Evolutionary conservation across 2,329 filamentous ascomycete species (phyloP).

Genomic region (Venturia aucupariae): DNA sequence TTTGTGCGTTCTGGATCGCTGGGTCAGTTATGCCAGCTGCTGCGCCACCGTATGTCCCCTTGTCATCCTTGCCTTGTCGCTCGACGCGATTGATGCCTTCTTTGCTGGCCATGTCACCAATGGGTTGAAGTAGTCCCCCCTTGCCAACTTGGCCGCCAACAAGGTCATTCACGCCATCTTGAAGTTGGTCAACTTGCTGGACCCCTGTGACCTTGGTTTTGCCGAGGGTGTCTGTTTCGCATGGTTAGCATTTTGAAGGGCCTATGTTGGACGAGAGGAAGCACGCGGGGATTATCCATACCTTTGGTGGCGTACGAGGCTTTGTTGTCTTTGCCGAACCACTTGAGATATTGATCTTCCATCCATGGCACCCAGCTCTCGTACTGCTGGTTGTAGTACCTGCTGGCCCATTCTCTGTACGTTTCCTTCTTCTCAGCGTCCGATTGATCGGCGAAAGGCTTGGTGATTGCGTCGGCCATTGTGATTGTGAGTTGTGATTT

Average conservation of each 20-base stretch:
- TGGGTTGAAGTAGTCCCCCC: constrained; percentile 55
- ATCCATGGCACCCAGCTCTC: constrained; percentile 70
- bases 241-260: background rate
- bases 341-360: constrained; percentile 62
- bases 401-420: constrained; percentile 42
- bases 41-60: constrained; percentile 40
- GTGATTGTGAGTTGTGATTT: background rate
- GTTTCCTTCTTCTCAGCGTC: constrained; percentile 9
- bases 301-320: constrained; percentile 61
- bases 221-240: constrained; percentile 49
- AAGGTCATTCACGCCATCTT: constrained; percentile 57
- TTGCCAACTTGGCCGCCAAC: constrained; percentile 57
- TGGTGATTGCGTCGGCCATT: constrained; percentile 2
- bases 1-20: constrained; percentile 22
- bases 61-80: constrained; percentile 53
- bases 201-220: constrained; percentile 62
- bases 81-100: constrained; percentile 59
- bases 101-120: constrained; percentile 53
- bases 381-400: constrained; percentile 63
- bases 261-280: no score
- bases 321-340: constrained; percentile 71
- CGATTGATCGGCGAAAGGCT: background rate
- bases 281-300: no score
- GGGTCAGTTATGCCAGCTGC: constrained; percentile 27
- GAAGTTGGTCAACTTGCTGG: constrained; percentile 56